A percentile compares a stretch with the other conserved stretches of the same genome.
These are phyloP conservation scores for Candida labiduridarum DNA, from an alignment of 1,139 yeast genomes.

Conservation along the genomic window DNA sequence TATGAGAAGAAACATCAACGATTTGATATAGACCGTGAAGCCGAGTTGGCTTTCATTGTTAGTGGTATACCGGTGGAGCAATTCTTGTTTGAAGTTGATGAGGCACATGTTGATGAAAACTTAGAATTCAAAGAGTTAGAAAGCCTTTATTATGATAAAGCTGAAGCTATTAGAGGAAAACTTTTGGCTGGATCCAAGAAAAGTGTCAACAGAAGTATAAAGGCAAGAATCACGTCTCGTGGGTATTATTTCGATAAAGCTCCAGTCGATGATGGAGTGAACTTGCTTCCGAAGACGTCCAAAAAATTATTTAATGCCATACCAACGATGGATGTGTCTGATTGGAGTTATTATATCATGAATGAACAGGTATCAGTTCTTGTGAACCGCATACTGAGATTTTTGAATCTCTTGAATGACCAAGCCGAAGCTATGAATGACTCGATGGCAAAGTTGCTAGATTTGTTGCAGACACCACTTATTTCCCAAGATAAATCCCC, in stretches of 20 bases:
- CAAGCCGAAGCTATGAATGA: constrained; percentile 61
- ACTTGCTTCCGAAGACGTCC: constrained; percentile 37
- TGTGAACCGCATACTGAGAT: constrained; percentile 23
- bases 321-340: constrained; percentile 29
- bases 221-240: constrained; percentile 28
- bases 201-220: constrained; percentile 31
- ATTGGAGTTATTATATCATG: constrained; percentile 19
- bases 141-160: constrained; percentile 55
- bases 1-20: constrained; percentile 10
- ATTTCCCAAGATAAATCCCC: constrained; percentile 50
- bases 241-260: constrained; percentile 18
- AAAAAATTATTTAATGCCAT: constrained; percentile 34
- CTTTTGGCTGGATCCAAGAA: constrained; percentile 50
- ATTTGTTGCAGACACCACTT: constrained; percentile 49
- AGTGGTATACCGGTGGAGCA: constrained; percentile 20
- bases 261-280: constrained; percentile 33
- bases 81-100: constrained; percentile 14
- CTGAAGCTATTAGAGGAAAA: constrained; percentile 61
- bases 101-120: constrained; percentile 13
- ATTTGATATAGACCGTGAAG: constrained; percentile 16
- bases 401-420: constrained; percentile 46
- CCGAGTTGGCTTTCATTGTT: constrained; percentile 29
- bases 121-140: constrained; percentile 20
- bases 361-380: constrained; percentile 25
- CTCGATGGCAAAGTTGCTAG: constrained; percentile 52